Percentiles rank a stretch among this genome's conserved stretches.
These are phyloP conservation scores for Xylaria nigripes DNA, from an alignment of 495 filamentous ascomycete genomes.

Conservation along the genomic window DNA sequence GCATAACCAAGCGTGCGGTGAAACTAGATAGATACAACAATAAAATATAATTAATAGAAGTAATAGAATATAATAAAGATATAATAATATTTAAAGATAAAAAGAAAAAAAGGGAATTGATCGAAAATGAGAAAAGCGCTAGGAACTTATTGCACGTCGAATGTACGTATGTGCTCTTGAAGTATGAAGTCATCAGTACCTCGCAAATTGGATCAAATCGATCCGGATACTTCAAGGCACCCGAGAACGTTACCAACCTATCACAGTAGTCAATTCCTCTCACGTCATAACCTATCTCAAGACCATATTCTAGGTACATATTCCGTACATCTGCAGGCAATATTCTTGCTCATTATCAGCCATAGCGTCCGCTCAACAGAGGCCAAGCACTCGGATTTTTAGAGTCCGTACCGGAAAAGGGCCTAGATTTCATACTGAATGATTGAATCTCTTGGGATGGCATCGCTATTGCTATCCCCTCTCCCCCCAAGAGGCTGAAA, in stretches of 20 bases:
- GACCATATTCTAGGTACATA: no score
- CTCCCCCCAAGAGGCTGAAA: slow-evolving; percentile 11
- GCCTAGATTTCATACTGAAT: neutral
- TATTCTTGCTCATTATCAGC: neutral
- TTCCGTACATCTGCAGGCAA: neutral
- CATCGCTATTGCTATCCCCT: neutral
- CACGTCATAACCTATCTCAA: no score
- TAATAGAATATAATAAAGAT: neutral
- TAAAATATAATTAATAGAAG: neutral
- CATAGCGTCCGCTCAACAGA: neutral
- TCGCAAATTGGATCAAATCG: neutral
- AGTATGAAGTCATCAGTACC: neutral
- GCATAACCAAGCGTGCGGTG: neutral
- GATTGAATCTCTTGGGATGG: neutral
- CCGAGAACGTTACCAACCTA: neutral
- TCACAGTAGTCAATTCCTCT: no score
- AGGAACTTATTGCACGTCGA: neutral
- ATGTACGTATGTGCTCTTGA: neutral
- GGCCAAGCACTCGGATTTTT: neutral
- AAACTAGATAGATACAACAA: neutral
- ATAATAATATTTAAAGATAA: no score
- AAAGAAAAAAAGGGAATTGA: slow-evolving; percentile 1
- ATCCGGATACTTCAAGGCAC: neutral
- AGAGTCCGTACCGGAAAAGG: neutral
- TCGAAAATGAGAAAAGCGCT: neutral